Percentiles rank a stretch among this genome's conserved stretches.
phyloP scores from a whole-genome alignment of 192 early-diverging fungal genomes.

The Pilaira anomala region DNA sequence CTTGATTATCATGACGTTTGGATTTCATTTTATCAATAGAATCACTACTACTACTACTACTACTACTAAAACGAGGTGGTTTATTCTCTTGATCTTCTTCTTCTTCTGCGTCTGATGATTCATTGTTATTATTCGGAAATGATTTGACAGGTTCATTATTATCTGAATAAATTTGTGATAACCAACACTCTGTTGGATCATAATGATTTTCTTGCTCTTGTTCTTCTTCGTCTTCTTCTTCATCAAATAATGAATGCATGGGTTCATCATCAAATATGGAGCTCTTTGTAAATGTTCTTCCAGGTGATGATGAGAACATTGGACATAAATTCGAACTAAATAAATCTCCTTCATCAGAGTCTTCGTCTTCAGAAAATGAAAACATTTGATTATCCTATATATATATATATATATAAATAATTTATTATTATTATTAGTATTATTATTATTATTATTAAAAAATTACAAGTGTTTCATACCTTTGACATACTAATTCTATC shows the following conservation, averaged over 20 bases:
- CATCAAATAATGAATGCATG: not conserved
- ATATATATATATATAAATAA: not conserved
- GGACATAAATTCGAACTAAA: conserved; percentile 7
- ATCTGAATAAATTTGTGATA: not conserved
- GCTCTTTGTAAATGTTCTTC: not conserved
- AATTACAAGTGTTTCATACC: conserved; percentile 2
- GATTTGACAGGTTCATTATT: not conserved
- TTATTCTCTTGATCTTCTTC: not conserved
- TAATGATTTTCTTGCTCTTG: not conserved
- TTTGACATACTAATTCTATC: conserved; percentile 15
- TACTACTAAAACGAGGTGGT: not conserved
- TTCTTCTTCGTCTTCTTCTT: not conserved
- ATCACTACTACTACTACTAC: not conserved
- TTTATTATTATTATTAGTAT: not conserved
- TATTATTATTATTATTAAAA: too few relatives aligned
- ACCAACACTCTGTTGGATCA: conserved; percentile 1
- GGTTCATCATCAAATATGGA: conserved; percentile 13
- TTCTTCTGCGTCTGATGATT: too few relatives aligned
- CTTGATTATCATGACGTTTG: too few relatives aligned
- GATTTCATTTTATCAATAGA: not conserved
- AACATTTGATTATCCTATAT: not conserved
- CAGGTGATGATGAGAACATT: conserved; percentile 6
- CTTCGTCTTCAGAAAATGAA: conserved; percentile 1
- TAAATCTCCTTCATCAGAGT: conserved; percentile 14
- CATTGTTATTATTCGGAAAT: not conserved